Conservation (phyloP, 345 rosid species). For the Citrus trifoliata region DNA sequence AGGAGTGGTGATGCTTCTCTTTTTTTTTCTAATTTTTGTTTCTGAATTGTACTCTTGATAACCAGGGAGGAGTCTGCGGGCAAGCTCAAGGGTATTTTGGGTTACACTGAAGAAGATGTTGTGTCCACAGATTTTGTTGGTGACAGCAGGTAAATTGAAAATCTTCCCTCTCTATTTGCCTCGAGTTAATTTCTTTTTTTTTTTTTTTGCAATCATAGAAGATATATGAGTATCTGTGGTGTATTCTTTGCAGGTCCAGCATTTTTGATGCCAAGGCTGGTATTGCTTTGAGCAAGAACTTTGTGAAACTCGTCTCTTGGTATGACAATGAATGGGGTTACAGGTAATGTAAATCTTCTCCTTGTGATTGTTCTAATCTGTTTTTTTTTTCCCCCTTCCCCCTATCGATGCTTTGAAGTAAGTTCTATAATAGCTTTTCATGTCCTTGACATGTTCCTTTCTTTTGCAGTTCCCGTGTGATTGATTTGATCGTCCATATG, state of each 20-base stretch:
- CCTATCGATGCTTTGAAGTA: not conserved
- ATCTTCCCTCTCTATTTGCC: not conserved
- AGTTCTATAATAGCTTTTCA: not conserved
- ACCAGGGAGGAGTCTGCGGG: conserved; percentile 75
- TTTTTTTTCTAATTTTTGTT: not conserved
- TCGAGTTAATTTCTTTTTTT: too few species aligned
- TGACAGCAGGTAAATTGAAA: conserved; percentile 52
- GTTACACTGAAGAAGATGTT: conserved; percentile 82
- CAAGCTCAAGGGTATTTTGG: conserved; percentile 78
- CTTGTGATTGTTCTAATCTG: too few species aligned
- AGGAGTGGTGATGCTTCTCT: not conserved
- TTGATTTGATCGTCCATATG: conserved; percentile 76
- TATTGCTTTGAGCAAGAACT: conserved; percentile 64
- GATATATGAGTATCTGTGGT: not conserved
- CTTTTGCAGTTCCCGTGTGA: conserved; percentile 61
- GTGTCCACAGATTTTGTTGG: conserved; percentile 86
- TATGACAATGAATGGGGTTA: conserved; percentile 96
- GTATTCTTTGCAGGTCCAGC: conserved; percentile 64
- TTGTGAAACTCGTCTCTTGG: conserved; percentile 79
- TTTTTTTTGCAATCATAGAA: not conserved
- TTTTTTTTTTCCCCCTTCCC: not conserved
- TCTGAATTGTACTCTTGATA: not conserved
- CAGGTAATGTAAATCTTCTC: conserved; percentile 39
- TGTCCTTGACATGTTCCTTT: not conserved
- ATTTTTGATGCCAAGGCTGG: conserved; percentile 97